A percentile compares a stretch with the other conserved stretches of the same genome.
Conservation (phyloP, 2,329 filamentous ascomycete species). For the Myotisia sp. region DNA sequence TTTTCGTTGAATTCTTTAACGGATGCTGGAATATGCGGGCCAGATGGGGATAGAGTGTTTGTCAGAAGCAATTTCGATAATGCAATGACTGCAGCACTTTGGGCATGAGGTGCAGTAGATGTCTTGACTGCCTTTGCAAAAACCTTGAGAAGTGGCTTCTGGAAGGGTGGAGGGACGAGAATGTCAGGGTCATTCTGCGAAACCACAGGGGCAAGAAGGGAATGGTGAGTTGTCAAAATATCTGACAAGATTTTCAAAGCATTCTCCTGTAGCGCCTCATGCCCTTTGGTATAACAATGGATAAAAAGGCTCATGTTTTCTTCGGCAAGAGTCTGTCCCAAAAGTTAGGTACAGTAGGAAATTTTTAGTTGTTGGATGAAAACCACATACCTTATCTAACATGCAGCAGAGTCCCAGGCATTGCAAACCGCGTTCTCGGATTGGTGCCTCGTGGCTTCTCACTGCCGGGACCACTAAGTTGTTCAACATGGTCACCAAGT, state of each 20-base stretch:
- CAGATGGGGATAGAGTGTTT: slow-evolving; percentile 22
- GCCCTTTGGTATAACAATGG: slow-evolving; percentile 88
- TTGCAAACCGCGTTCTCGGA: slow-evolving; percentile 76
- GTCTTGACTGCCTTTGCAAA: slow-evolving; percentile 69
- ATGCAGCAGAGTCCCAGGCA: slow-evolving; percentile 85
- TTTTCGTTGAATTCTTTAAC: slow-evolving; percentile 38
- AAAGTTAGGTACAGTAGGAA: neutral
- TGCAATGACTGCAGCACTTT: slow-evolving; percentile 65
- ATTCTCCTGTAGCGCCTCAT: slow-evolving; percentile 76
- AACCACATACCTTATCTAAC: slow-evolving; percentile 54
- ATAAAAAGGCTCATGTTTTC: slow-evolving; percentile 89
- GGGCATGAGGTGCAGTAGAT: slow-evolving; percentile 55
- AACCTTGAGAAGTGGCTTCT: slow-evolving; percentile 63
- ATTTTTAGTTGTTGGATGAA: neutral
- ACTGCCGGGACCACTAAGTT: slow-evolving; percentile 93
- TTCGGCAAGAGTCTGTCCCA: slow-evolving; percentile 57
- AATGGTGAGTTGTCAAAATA: slow-evolving; percentile 77
- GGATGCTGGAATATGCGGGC: slow-evolving; percentile 36
- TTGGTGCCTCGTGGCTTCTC: slow-evolving; percentile 78
- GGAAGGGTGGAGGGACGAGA: slow-evolving; percentile 32
- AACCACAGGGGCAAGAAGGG: slow-evolving; percentile 50
- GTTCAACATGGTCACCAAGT: slow-evolving; percentile 95
- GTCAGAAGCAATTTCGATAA: slow-evolving; percentile 77
- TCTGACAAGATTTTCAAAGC: slow-evolving; percentile 85
- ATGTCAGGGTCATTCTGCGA: slow-evolving; percentile 33